Evolutionary conservation across 768 basidiomycete genomes (phyloP).

Genomic region (Auriculariales sp.): DNA sequence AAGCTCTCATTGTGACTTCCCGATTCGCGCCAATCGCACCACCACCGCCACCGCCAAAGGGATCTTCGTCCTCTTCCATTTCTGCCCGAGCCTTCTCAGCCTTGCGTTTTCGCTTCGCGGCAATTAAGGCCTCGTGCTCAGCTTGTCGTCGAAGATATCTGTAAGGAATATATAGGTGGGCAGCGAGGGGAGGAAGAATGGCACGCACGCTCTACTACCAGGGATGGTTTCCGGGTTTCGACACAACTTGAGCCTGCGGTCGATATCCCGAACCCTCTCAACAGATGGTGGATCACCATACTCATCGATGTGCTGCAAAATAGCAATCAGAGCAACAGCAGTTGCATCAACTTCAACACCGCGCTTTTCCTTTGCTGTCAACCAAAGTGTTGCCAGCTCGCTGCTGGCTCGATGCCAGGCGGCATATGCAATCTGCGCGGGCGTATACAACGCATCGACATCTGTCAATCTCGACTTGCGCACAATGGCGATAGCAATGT

Average conservation of each 20-base stretch:
- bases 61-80: neutral
- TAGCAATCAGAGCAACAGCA: constrained; percentile 15
- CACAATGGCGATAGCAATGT: constrained; percentile 49
- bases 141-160: neutral
- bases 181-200: neutral
- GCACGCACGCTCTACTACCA: constrained; percentile 68
- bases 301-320: constrained; percentile 37
- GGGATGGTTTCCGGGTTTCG: constrained; percentile 93
- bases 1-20: too few species aligned
- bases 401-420: constrained; percentile 54
- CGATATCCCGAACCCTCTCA: constrained; percentile 77
- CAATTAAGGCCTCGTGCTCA: neutral
- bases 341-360: too few species aligned
- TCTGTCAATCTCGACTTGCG: constrained; percentile 80
- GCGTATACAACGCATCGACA: constrained; percentile 79
- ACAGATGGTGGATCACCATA: constrained; percentile 58
- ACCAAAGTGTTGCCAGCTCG: constrained; percentile 47
- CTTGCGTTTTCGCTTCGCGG: neutral
- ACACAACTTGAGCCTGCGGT: constrained; percentile 72
- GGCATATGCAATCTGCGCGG: constrained; percentile 86
- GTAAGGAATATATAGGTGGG: neutral
- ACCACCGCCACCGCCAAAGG: neutral
- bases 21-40: neutral
- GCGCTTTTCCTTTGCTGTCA: constrained; percentile 22
- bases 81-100: neutral